Base-by-base conservation (phyloP, 768 basidiomycete genomes). In the Lepiota subincarnata region DNA sequence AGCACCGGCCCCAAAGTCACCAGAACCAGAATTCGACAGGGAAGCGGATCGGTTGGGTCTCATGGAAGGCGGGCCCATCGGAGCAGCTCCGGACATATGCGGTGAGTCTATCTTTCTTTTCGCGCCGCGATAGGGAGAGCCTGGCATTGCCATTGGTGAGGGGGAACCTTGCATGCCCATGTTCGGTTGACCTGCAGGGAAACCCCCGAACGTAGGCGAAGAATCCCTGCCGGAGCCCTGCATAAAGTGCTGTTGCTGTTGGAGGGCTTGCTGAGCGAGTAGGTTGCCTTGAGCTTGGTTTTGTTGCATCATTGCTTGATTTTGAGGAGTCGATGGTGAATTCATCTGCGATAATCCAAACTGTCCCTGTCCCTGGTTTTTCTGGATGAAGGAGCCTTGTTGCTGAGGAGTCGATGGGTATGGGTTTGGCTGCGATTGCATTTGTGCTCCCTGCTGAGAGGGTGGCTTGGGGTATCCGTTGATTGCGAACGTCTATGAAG, bases 101-200 rank as follows among this genome's bases (percentile, higher is more conserved):
- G 64, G 63, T 19, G 65, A 64, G 19, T 59, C 62, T 22, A 64
- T 65, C 49, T 68, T 69, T 13, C 68, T 59, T 50, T 68, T 68
- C 10, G 66, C 60, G 8, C 67, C 66, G 19, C 68, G 61, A 26
- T 65, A 65, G 8, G 70, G 69, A 10, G 68, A 68, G 52, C 51
- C 38, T 31, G 45, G 37, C 12, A 52, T 39, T 6, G 48, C 37
- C 51, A 57, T 49, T 56, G 59, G 37, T 37, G 54, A 47, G n/a
- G 54, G 48, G 24, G 54, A 50, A 6, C 54, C 48, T 55, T 43
- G 54, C 47, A 55, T 55, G 3, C 37, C 14, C 49, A 50, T 41
- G 12, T 20, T 24, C 45, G 14, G 45, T 34, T 47, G 45, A 13
- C 52, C 44, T 26, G 44, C 28, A 13, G 50, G 42, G 42, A 52